A percentile compares a stretch with the other conserved stretches of the same genome.
These are phyloP conservation scores for Brasenia schreberi DNA, from an alignment of 164 flowering plant species.

Conservation along the genomic window DNA sequence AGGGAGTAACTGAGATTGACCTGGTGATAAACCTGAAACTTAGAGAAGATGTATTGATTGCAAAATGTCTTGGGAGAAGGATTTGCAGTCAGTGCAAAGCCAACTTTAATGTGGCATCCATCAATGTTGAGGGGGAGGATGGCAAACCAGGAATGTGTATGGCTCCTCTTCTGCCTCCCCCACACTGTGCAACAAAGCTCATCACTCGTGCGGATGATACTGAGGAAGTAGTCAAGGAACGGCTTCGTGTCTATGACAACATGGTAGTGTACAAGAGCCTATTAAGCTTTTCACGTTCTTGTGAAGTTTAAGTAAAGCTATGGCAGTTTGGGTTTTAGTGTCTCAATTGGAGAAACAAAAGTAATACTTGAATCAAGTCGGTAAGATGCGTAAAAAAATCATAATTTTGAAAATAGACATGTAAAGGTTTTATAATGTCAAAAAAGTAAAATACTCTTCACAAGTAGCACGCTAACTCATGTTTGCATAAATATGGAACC, in stretches of 20 bases:
- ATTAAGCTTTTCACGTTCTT: neutral
- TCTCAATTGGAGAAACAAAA: too few relatives aligned
- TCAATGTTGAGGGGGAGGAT: constrained; percentile 62
- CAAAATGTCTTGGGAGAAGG: constrained; percentile 93
- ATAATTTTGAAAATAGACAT: too few relatives aligned
- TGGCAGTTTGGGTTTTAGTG: too few relatives aligned
- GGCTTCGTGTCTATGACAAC: constrained; percentile 62
- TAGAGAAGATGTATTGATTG: constrained; percentile 68
- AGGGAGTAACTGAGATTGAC: constrained; percentile 72
- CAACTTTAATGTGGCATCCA: constrained; percentile 65
- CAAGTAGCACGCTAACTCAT: too few relatives aligned
- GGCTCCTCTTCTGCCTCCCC: constrained; percentile 90
- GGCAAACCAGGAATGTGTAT: constrained; percentile 68
- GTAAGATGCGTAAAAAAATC: too few relatives aligned
- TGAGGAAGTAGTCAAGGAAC: constrained; percentile 65
- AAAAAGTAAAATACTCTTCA: too few relatives aligned
- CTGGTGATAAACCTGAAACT: constrained; percentile 82
- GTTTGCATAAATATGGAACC: too few relatives aligned
- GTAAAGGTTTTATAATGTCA: too few relatives aligned
- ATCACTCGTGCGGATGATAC: constrained; percentile 85
- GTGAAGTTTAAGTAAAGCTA: neutral
- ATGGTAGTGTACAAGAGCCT: constrained; percentile 28
- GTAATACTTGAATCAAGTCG: too few relatives aligned
- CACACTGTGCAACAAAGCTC: constrained; percentile 69
- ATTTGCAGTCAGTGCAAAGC: constrained; percentile 78